These are phyloP conservation scores for Mycena chlorophos DNA, from an alignment of 768 basidiomycete genomes.

Conservation along the genomic window DNA sequence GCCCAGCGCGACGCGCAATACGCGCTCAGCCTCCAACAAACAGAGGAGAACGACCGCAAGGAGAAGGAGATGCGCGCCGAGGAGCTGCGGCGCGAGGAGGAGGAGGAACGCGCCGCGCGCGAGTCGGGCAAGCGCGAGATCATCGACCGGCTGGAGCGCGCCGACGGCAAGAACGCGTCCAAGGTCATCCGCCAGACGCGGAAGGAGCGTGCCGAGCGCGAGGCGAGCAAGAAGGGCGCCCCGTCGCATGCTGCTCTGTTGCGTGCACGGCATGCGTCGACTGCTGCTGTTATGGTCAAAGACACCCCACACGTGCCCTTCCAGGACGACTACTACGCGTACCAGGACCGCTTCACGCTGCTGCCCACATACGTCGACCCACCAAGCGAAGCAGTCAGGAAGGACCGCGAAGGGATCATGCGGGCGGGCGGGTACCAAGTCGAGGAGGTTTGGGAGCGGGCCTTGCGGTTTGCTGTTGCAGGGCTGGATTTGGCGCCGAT, in stretches of 20 bases:
- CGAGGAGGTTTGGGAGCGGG: constrained; percentile 85
- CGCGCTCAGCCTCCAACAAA: constrained; percentile 66
- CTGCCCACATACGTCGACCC: constrained; percentile 67
- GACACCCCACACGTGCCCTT: constrained; percentile 81
- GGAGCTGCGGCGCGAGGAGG: constrained; percentile 66
- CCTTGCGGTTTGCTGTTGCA: constrained; percentile 70
- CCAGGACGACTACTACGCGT: constrained; percentile 74
- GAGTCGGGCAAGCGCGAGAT: constrained; percentile 72
- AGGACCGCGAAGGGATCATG: constrained; percentile 77
- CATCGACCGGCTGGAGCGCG: constrained; percentile 74
- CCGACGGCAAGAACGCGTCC: constrained; percentile 67
- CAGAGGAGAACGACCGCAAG: constrained; percentile 76
- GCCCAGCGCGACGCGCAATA: constrained; percentile 79
- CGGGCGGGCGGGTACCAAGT: constrained; percentile 79
- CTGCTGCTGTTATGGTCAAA: constrained; percentile 63
- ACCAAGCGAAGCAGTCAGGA: constrained; percentile 72
- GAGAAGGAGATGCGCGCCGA: constrained; percentile 70
- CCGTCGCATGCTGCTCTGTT: constrained; percentile 46
- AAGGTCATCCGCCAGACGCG: constrained; percentile 68
- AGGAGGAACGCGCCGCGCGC: constrained; percentile 74
- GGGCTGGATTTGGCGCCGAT: constrained; percentile 65
- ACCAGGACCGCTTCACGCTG: constrained; percentile 65
- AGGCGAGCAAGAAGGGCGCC: constrained; percentile 43
- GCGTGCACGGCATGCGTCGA: constrained; percentile 45
- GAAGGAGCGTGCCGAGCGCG: constrained; percentile 56